Evolutionary conservation across 495 filamentous ascomycete genomes (phyloP).

Genomic region (Penicillium tannophilum): DNA sequence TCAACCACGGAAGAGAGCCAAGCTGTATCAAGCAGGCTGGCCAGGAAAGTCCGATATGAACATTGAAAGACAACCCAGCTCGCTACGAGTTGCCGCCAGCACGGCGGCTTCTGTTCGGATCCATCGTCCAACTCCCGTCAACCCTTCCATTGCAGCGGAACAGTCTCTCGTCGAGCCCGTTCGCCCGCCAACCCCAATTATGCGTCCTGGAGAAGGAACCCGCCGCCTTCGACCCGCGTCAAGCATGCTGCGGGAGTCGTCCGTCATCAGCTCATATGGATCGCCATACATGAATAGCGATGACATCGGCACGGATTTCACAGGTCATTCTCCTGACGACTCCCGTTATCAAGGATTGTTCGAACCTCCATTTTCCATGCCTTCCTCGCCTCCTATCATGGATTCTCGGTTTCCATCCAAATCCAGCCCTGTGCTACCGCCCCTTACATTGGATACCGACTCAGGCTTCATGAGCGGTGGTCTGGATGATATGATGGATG

Average conservation of each 20-base stretch:
- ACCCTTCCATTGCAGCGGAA: conserved; percentile 50
- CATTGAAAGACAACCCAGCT: conserved; percentile 68
- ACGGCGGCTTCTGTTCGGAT: conserved; percentile 85
- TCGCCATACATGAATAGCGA: conserved; percentile 53
- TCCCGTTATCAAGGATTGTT: conserved; percentile 50
- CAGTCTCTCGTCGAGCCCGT: conserved; percentile 73
- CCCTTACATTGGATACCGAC: conserved; percentile 62
- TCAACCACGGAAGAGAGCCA: conserved; percentile 69
- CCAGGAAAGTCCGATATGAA: conserved; percentile 67
- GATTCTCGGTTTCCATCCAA: conserved; percentile 55
- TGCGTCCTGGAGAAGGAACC: conserved; percentile 38
- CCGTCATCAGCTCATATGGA: conserved; percentile 40
- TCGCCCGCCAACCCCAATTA: conserved; percentile 80
- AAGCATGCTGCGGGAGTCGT: conserved; percentile 50
- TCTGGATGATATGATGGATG: conserved; percentile 60
- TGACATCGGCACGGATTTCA: conserved; percentile 35
- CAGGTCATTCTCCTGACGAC: conserved; percentile 48
- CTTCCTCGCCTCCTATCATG: conserved; percentile 78
- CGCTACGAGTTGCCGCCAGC: conserved; percentile 83
- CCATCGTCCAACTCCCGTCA: conserved; percentile 71
- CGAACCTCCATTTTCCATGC: conserved; percentile 59
- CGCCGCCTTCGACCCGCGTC: conserved; percentile 37
- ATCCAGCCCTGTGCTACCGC: conserved; percentile 75
- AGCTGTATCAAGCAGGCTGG: conserved; percentile 67
- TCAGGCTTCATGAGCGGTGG: conserved; percentile 82